Evolutionary conservation across 2,329 filamentous ascomycete genomes (phyloP).

Genomic region (Zymoseptoria ardabiliae): DNA sequence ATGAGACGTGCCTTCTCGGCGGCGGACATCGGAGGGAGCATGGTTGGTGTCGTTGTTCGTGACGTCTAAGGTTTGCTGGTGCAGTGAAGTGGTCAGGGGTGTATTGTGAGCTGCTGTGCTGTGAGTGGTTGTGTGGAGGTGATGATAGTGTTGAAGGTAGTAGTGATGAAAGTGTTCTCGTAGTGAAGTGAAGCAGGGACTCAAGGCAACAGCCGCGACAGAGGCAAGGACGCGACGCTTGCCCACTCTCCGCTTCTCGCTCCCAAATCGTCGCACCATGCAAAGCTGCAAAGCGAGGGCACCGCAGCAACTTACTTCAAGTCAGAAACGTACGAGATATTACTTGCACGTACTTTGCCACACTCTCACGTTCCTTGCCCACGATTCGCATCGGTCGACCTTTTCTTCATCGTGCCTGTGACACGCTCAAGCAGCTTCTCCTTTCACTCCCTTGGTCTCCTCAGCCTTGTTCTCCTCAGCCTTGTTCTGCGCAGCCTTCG

Average conservation of each 20-base stretch:
- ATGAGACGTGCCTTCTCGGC: background rate
- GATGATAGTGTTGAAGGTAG: background rate
- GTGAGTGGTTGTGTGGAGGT: background rate
- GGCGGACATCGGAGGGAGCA: background rate
- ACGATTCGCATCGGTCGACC: background rate
- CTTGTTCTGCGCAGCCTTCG: background rate
- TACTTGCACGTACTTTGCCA: background rate
- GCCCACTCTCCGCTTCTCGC: no score
- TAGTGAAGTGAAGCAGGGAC: background rate
- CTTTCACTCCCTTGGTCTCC: background rate
- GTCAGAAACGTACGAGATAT: background rate
- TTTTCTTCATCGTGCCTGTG: background rate
- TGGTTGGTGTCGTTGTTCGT: background rate
- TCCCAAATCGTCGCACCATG: background rate
- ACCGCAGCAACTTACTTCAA: background rate
- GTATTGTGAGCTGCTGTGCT: background rate
- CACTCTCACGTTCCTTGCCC: background rate
- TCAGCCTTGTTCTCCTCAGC: background rate
- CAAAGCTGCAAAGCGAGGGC: background rate
- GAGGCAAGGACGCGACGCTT: background rate
- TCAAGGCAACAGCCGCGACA: background rate
- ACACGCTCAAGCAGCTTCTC: background rate
- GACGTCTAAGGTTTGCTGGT: no score
- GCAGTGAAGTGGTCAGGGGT: no score
- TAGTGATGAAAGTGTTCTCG: background rate